Conservation (phyloP, 2,329 filamentous ascomycete genomes). For the Apiospora pterosperma region DNA sequence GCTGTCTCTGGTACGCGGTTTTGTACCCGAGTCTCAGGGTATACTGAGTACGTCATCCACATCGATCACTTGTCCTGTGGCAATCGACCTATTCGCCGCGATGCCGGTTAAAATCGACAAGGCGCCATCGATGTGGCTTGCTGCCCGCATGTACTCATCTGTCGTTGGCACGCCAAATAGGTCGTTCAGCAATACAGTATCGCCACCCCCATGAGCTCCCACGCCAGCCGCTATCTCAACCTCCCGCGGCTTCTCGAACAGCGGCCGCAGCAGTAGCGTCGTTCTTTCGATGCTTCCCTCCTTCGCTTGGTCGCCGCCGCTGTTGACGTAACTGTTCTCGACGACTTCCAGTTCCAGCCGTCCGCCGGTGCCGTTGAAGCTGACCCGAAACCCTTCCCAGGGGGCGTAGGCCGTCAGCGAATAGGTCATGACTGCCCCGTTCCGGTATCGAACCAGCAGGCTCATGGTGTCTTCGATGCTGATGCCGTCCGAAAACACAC, state of each 20-base stretch:
- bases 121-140: conserved; percentile 56
- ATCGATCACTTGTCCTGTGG: conserved; percentile 52
- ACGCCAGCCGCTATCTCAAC: conserved; percentile 48
- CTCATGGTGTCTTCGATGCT: conserved; percentile 64
- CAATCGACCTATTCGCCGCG: conserved; percentile 55
- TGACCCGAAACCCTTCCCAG: conserved; percentile 58
- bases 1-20: too few species aligned
- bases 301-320: conserved; percentile 52
- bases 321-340: conserved; percentile 60
- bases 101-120: conserved; percentile 58
- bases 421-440: conserved; percentile 56
- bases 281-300: conserved; percentile 51
- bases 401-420: conserved; percentile 58
- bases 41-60: conserved; percentile 48
- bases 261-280: conserved; percentile 45
- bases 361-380: conserved; percentile 56
- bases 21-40: not conserved
- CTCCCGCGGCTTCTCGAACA: conserved; percentile 55
- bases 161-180: conserved; percentile 51
- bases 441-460: conserved; percentile 54
- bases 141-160: conserved; percentile 52
- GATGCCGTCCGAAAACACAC: conserved; percentile 60
- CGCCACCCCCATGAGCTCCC: conserved; percentile 59
- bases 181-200: conserved; percentile 53
- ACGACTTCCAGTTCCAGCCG: conserved; percentile 59